A percentile compares a stretch with the other conserved stretches of the same genome.
These are phyloP conservation scores for Saitozyma sp. DNA, from an alignment of 768 basidiomycete species.

Conservation along the genomic window DNA sequence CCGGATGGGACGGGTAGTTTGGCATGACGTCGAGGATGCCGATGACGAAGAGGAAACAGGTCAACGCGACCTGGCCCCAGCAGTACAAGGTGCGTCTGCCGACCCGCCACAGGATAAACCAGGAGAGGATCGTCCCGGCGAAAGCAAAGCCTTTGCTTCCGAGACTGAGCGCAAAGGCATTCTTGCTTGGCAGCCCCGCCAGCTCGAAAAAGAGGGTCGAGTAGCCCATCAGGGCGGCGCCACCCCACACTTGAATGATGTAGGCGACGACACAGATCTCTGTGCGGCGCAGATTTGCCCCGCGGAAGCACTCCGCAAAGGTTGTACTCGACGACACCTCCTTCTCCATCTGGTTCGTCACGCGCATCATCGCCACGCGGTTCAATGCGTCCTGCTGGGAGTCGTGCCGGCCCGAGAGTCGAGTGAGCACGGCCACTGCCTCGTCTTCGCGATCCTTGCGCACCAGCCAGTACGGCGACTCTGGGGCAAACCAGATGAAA, in stretches of 20 bases:
- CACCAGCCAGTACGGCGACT: conserved; percentile 32
- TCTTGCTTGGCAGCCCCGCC: conserved; percentile 30
- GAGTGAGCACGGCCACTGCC: conserved; percentile 14
- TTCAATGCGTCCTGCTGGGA: not conserved
- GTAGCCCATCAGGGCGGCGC: conserved; percentile 14
- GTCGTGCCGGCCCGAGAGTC: conserved; percentile 3
- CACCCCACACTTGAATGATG: conserved; percentile 33
- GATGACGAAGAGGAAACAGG: not conserved
- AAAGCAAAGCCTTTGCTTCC: conserved; percentile 7
- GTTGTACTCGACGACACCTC: conserved; percentile 16
- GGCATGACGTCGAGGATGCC: not conserved
- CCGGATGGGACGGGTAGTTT: not conserved
- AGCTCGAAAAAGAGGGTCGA: conserved; percentile 40
- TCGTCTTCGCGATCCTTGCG: conserved; percentile 20
- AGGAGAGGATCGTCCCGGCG: conserved; percentile 23
- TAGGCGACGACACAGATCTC: conserved; percentile 37
- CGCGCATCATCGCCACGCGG: conserved; percentile 10
- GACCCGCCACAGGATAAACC: not conserved
- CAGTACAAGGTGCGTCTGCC: not conserved
- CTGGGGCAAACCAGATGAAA: conserved; percentile 24
- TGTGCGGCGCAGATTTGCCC: conserved; percentile 29
- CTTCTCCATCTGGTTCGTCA: conserved; percentile 25
- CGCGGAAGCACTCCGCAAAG: conserved; percentile 37
- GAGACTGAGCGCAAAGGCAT: conserved; percentile 23
- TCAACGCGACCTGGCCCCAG: not conserved